phyloP scores from a whole-genome alignment of 208 protist genomes.

The Wallacemonas sp. region DNA sequence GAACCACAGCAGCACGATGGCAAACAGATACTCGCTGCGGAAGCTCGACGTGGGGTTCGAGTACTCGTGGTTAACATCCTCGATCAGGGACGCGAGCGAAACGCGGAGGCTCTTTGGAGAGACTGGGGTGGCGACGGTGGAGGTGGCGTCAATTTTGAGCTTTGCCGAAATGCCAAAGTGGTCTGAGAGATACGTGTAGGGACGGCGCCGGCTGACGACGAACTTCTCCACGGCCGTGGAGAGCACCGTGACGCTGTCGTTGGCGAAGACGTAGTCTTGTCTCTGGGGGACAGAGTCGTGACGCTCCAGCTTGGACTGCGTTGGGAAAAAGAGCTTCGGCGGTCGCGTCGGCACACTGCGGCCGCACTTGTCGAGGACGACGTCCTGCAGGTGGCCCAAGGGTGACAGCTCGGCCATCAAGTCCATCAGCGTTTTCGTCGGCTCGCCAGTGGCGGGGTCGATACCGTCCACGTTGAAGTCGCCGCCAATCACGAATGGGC shows the following conservation, averaged over 20 bases:
- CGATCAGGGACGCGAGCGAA: constrained; percentile 44
- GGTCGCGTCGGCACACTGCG: constrained; percentile 73
- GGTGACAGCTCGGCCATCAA: constrained; percentile 66
- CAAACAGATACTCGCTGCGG: constrained; percentile 44
- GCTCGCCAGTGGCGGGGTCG: constrained; percentile 36
- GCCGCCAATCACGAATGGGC: constrained; percentile 77
- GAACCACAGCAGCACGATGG: constrained; percentile 36
- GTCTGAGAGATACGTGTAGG: constrained; percentile 89
- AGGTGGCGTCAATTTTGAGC: constrained; percentile 20
- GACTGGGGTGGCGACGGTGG: constrained; percentile 13
- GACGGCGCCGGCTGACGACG: constrained; percentile 66
- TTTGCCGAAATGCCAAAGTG: constrained; percentile 80
- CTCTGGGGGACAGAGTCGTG: constrained; percentile 65
- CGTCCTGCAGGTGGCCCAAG: constrained; percentile 62
- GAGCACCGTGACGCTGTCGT: constrained; percentile 34
- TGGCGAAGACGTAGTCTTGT: constrained; percentile 89
- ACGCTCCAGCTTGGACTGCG: constrained; percentile 74
- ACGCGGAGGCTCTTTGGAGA: constrained; percentile 34
- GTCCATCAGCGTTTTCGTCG: constrained; percentile 60
- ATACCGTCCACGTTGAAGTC: constrained; percentile 89
- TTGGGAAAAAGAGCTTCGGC: constrained; percentile 78
- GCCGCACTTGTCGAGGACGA: constrained; percentile 55
- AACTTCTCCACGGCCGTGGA: constrained; percentile 74
- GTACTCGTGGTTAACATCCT: constrained; percentile 65
- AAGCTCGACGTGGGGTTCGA: constrained; percentile 65